Evolutionary conservation across 2,329 filamentous ascomycete genomes (phyloP), one percentile per base, ranked within the genome.

Genomic region (Fusarium longipes): DNA sequence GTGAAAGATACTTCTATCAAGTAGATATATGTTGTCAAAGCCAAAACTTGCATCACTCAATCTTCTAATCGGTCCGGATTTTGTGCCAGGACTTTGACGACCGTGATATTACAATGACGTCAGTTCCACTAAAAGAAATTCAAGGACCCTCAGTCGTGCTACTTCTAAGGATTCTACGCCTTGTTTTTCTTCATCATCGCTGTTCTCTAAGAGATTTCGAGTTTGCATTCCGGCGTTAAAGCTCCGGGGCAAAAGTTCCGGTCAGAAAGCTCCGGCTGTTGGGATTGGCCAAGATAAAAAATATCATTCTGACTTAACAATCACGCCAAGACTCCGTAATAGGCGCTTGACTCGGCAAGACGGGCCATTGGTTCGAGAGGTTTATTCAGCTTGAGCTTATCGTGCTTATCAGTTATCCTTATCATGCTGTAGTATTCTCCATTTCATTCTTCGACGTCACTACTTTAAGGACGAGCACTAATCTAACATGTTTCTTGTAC

Each of bases 11-110:
- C 2, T 8, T 22, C 6, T 0, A 18, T 6, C 35, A 14, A 29
- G 40, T 29, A 47, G 18, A 35, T 54, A 48, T 54, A 54, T 27
- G 17, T 27, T n/a, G 2, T 22, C 11, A 1, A 2, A 22, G 11
- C 15, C 14, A 45, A 33, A 27, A n/a, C 22, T 47, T 36, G n/a
- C 40, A 47, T 36, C 30, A 27, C 32, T 8, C n/a, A 10, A 15
- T 27, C 32, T 24, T 14, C 30, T 54, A 54, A 54, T 54, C 30
- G 40, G 50, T 18, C 50, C 50, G 40, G 30, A 54, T 20, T 36
- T 35, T 17, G 6, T 33, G 17, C 40, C 30, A 15, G 30, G 29
- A 14, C 15, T 22, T 36, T 18, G 14, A 45, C 22, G 11, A 29
- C 22, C 7, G 40, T 30, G 30, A 48, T 27, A 47, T 6, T 29